Evolutionary conservation across 2,329 filamentous ascomycete genomes (phyloP).

Genomic region (Ceratocystis variospora): DNA sequence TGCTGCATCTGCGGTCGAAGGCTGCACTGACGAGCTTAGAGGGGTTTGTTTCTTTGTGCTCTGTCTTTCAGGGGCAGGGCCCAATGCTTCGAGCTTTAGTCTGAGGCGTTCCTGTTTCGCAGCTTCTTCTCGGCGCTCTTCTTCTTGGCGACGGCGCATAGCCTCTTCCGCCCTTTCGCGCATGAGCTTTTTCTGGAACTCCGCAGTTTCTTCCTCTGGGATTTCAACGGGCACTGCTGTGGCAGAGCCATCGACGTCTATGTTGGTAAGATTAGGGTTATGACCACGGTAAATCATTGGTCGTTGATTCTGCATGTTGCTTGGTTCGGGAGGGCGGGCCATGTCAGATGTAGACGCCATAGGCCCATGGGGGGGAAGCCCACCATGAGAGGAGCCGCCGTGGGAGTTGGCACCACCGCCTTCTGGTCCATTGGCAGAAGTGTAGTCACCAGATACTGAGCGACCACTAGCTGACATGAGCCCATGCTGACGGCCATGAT

Average conservation of each 20-base stretch:
- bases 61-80: conserved; percentile 48
- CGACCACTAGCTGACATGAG: neutral
- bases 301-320: neutral
- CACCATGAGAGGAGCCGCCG: too few species aligned
- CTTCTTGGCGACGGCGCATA: conserved; percentile 51
- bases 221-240: neutral
- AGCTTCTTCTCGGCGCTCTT: conserved; percentile 60
- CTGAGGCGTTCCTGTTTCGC: conserved; percentile 56
- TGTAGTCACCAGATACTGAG: neutral
- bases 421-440: neutral
- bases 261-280: neutral
- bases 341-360: neutral
- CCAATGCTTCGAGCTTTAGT: conserved; percentile 57
- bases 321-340: neutral
- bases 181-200: conserved; percentile 59
- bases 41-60: conserved; percentile 38
- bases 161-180: conserved; percentile 54
- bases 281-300: neutral
- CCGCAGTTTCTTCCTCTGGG: conserved; percentile 40
- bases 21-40: conserved; percentile 5
- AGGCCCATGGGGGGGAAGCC: neutral
- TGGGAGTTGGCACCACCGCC: too few species aligned
- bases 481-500: neutral
- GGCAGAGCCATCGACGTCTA: neutral
- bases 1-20: neutral